Percentiles rank a stretch among this genome's conserved stretches.
Conservation (phyloP, 2,329 filamentous ascomycete genomes). For the Cercospora beticola region DNA sequence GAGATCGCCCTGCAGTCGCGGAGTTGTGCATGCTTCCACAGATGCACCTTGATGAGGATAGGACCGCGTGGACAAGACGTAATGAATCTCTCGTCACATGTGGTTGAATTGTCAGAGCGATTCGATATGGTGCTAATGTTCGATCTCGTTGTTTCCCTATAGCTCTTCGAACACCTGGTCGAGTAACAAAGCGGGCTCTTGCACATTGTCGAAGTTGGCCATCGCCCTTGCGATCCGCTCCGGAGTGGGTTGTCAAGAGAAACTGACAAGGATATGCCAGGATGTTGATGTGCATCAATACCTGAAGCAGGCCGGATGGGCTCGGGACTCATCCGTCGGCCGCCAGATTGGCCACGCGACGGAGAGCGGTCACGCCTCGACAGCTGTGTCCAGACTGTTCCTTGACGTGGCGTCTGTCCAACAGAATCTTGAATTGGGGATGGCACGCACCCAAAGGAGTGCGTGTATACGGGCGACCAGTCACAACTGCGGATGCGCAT, state of each 20-base stretch:
- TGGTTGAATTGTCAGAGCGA: neutral
- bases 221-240: neutral
- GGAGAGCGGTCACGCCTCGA: neutral
- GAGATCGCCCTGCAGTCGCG: neutral
- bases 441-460: neutral
- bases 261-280: constrained; percentile 7
- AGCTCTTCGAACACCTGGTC: neutral
- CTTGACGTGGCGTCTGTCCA: neutral
- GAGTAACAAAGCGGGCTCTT: neutral
- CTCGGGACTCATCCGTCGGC: neutral
- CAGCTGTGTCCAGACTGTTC: neutral
- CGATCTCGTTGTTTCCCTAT: neutral
- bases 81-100: neutral
- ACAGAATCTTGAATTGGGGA: neutral
- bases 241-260: neutral
- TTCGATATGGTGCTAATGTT: neutral
- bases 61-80: neutral
- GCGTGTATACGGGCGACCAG: neutral
- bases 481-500: neutral
- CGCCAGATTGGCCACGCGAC: constrained; percentile 4
- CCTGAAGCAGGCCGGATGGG: constrained; percentile 7
- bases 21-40: neutral
- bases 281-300: constrained; percentile 1
- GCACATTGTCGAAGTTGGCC: constrained; percentile 1
- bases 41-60: neutral